phyloP scores from a whole-genome alignment of 208 protist genomes.

The Herpetomonas muscarum region DNA sequence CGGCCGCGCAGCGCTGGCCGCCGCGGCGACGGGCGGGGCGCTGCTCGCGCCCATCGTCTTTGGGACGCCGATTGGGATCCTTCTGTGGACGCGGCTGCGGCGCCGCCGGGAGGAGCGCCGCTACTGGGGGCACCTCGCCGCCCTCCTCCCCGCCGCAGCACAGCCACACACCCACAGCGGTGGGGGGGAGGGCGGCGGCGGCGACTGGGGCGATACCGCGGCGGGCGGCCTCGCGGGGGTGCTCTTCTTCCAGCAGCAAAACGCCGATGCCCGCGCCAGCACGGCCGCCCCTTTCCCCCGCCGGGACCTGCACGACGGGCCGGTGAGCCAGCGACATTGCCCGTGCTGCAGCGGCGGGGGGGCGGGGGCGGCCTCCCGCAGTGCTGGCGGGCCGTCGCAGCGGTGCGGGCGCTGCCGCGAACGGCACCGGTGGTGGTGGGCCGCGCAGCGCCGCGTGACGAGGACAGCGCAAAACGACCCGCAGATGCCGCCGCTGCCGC shows the following conservation, averaged over 20 bases:
- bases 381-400: neutral
- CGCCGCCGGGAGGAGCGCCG: constrained; percentile 9
- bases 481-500: neutral
- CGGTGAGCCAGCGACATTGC: no score
- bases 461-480: neutral
- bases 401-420: neutral
- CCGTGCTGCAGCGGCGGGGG: neutral
- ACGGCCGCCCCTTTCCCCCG: neutral
- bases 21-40: constrained; percentile 8
- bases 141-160: neutral
- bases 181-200: neutral
- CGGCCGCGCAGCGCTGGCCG: constrained; percentile 5
- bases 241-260: neutral
- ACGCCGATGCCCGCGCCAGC: neutral
- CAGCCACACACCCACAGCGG: neutral
- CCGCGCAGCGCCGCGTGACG: neutral
- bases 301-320: neutral
- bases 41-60: constrained; percentile 15
- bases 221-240: neutral
- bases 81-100: neutral
- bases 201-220: neutral
- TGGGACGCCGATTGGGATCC: neutral
- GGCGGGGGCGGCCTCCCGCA: no score
- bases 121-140: constrained; percentile 2
- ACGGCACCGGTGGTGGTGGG: neutral